Base-by-base conservation (phyloP, 129 eudicot genomes). In the Flaveria linearis region DNA sequence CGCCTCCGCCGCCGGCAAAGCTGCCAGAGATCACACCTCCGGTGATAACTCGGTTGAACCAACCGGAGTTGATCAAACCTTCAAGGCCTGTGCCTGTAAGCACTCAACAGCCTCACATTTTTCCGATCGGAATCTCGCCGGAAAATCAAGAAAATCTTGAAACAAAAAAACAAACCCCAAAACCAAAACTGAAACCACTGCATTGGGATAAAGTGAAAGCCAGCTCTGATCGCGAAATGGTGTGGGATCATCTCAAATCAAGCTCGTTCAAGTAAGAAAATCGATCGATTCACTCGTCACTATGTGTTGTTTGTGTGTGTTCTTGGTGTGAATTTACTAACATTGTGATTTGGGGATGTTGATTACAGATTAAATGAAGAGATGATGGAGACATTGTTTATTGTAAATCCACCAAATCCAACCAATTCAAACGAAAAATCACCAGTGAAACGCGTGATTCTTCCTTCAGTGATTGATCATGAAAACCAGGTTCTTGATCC, bases 171-270 rank as follows among this genome's bases (percentile, higher is more conserved):
- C 85, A 85, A 53, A 83, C 82, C 57, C 91, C 68, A 0, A 89
- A 87, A 72, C 88, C 87, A 68, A 95, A 91, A 73, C 46, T 91
- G 69, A 95, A 95, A 84, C 92, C 95, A 0, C 71, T 95, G 78
- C 99, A 95, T 72, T 95, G 97, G 99, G 99, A 91, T 79, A 95
- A 95, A 91, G 95, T 95, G 0, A 89, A 87, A 84, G 97, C 96
- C 23, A 89, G 92, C 49, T 95, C 97, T 7, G 97, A 95, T 85
- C 85, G 86, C 42, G 99, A 95, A 74, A 95, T 84, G 88, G 99
- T 86, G 78, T 95, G 97, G 99, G 99, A 95, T 83, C 97, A 89
- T 60, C 97, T 95, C 17, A 87, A 86, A 84, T 89, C 91, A 6
- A 95, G 96, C 85, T 95, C 99, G 1, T 91, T 95, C 62, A 95